Base-by-base conservation (phyloP, 208 protist species). In the Wallacemonas sp. region DNA sequence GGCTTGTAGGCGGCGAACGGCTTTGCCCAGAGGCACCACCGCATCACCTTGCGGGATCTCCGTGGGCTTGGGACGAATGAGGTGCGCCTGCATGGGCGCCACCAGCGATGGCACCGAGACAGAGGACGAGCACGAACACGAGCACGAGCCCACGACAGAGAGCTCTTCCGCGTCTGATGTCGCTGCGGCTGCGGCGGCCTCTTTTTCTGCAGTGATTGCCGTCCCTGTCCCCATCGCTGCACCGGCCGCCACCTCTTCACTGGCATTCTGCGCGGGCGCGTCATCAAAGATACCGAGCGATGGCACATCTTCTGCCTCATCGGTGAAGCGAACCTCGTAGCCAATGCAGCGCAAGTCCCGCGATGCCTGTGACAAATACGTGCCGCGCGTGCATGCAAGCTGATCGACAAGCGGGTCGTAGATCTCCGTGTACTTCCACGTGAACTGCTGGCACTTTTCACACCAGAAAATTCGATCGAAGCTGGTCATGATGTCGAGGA, bases 381-480 rank as follows among this genome's bases (percentile, higher is more conserved):
- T 90, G 44, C 83, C 81, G 2, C 80, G 80, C 12, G 86, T 88
- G 64, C 68, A 62, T 59, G 79, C 86, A 12, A 93, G 51, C 38
- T 83, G 83, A 47, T 93, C 86, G n/a, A 88, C 83, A 21, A 93
- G 60, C 46, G 73, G 33, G 55, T 93, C 86, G 70, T 93, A 93
- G 12, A 86, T 47, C 67, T 90, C 82, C 27, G 83, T 90, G 65
- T 93, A 69, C 62, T 77, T 78, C 81, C 83, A 93, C 22, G 86
- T 93, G 67, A 93, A 93, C 24, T 67, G 70, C 49, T 59, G 46
- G 36, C 86, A 93, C 66, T 68, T 71, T 63, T 93, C 86, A 59
- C 86, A 93, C 86, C 86, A 93, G 47, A 90, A 93, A 38, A 90
- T 76, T 38, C 86, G 79, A 53, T 89, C 77, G 54, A 80, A 93